phyloP scores from a whole-genome alignment of 257 asterid species.

The Solanum clarkiae region DNA sequence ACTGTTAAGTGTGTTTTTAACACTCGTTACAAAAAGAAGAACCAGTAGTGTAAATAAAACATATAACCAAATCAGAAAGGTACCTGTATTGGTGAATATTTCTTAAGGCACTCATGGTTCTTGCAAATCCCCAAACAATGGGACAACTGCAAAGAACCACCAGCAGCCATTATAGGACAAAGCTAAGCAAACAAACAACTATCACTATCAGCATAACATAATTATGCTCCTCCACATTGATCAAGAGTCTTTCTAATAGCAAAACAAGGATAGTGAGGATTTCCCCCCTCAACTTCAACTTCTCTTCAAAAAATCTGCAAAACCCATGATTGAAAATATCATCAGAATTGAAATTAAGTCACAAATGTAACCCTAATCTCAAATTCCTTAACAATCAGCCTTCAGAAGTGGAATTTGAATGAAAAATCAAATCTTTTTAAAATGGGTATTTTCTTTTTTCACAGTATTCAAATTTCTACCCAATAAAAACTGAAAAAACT shows the following conservation, averaged over 20 bases:
- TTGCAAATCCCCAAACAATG: constrained; percentile 46
- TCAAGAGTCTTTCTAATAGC: neutral
- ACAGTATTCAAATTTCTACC: neutral
- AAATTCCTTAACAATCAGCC: neutral
- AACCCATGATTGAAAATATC: neutral
- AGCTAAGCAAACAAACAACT: neutral
- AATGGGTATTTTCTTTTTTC: neutral
- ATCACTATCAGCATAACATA: constrained; percentile 6
- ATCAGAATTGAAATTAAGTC: neutral
- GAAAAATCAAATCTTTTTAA: neutral
- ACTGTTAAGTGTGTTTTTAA: neutral
- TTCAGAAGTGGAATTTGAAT: neutral
- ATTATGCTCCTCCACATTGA: neutral
- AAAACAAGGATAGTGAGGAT: constrained; percentile 3
- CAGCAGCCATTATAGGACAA: constrained; percentile 36
- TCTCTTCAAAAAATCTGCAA: neutral
- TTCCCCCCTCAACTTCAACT: constrained; percentile 16
- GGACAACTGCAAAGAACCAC: constrained; percentile 65
- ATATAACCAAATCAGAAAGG: constrained; percentile 18
- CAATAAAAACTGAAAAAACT: neutral
- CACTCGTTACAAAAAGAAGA: neutral
- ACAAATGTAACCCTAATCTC: neutral
- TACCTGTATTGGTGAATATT: neutral
- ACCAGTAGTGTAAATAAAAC: neutral
- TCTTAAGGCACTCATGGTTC: constrained; percentile 35